phyloP scores from a whole-genome alignment of 495 filamentous ascomycete species.

The Cladorrhinum samala region DNA sequence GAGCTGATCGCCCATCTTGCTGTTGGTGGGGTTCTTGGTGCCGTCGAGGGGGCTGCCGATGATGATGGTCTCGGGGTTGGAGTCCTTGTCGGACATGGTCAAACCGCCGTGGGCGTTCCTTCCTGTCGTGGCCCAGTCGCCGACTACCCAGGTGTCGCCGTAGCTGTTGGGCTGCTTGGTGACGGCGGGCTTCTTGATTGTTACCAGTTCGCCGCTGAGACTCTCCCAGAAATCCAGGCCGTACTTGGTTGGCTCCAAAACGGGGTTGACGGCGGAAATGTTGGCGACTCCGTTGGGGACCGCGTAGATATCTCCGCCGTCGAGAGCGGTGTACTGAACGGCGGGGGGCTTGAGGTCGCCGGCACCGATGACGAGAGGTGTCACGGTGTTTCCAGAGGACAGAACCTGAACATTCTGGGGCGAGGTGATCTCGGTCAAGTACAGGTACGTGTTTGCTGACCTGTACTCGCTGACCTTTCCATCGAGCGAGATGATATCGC shows the following conservation, averaged over 20 bases:
- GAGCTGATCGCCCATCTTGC: conserved; percentile 50
- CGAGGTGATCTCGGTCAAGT: conserved; percentile 49
- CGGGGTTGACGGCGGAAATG: conserved; percentile 49
- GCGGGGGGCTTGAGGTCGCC: conserved; percentile 46
- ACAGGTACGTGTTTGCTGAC: conserved; percentile 43
- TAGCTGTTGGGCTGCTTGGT: conserved; percentile 49
- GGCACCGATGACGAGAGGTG: conserved; percentile 49
- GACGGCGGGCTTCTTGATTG: conserved; percentile 40
- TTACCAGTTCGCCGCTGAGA: conserved; percentile 53
- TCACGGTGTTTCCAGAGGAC: conserved; percentile 36
- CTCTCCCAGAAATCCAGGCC: conserved; percentile 63
- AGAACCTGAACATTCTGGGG: conserved; percentile 42
- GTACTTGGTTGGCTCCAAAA: conserved; percentile 45
- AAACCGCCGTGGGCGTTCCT: conserved; percentile 49
- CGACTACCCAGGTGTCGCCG: conserved; percentile 57
- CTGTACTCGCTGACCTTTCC: conserved; percentile 53
- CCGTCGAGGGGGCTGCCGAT: conserved; percentile 55
- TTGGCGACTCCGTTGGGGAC: conserved; percentile 48
- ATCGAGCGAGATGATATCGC: conserved; percentile 51
- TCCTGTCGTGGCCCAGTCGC: conserved; percentile 48
- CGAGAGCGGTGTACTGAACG: conserved; percentile 44
- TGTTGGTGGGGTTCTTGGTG: conserved; percentile 46
- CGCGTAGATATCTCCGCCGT: conserved; percentile 47
- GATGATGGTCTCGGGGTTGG: conserved; percentile 57
- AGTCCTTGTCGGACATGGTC: conserved; percentile 46